Evolutionary conservation across 2,329 filamentous ascomycete genomes (phyloP).

Genomic region (Monosporascus sp.): DNA sequence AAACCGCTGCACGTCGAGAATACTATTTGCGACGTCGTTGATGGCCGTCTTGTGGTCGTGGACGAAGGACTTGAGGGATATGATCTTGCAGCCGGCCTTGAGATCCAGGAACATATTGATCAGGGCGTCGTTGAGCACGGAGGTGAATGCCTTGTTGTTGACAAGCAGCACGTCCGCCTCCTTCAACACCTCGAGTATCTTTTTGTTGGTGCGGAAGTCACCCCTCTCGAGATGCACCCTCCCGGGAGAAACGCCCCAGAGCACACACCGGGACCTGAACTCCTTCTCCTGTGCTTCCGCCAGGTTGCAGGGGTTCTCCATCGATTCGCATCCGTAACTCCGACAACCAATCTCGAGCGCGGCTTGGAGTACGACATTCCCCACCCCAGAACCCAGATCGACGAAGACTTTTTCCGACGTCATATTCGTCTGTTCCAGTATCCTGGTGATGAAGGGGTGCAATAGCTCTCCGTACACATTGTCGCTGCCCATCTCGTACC

Average conservation of each 20-base stretch:
- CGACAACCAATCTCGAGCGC: slow-evolving; percentile 91
- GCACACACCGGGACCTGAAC: slow-evolving; percentile 75
- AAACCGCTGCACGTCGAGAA: slow-evolving; percentile 68
- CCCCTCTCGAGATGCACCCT: slow-evolving; percentile 75
- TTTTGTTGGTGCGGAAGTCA: slow-evolving; percentile 72
- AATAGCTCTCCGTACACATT: slow-evolving; percentile 94
- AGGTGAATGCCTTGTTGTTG: slow-evolving; percentile 95
- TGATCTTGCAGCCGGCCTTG: slow-evolving; percentile 83
- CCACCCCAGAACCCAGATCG: slow-evolving; percentile 91
- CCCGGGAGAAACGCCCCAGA: slow-evolving; percentile 84
- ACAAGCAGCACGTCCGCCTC: slow-evolving; percentile 93
- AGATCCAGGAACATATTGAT: slow-evolving; percentile 89
- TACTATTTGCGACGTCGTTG: slow-evolving; percentile 69
- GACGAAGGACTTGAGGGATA: slow-evolving; percentile 90
- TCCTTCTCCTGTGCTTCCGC: slow-evolving; percentile 77
- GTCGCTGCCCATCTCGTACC: slow-evolving; percentile 86
- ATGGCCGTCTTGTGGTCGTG: slow-evolving; percentile 73
- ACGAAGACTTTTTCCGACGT: slow-evolving; percentile 85
- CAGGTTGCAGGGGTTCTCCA: slow-evolving; percentile 81
- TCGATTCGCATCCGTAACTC: slow-evolving; percentile 94
- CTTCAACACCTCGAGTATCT: slow-evolving; percentile 68
- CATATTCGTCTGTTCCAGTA: slow-evolving; percentile 73
- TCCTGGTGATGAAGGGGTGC: slow-evolving; percentile 75
- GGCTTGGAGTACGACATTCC: slow-evolving; percentile 91
- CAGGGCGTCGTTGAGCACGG: slow-evolving; percentile 77